A percentile compares a stretch with the other conserved stretches of the same genome.
These are phyloP conservation scores for Zygotorulaspora florentina DNA, from an alignment of 805 yeast species.

Conservation along the genomic window DNA sequence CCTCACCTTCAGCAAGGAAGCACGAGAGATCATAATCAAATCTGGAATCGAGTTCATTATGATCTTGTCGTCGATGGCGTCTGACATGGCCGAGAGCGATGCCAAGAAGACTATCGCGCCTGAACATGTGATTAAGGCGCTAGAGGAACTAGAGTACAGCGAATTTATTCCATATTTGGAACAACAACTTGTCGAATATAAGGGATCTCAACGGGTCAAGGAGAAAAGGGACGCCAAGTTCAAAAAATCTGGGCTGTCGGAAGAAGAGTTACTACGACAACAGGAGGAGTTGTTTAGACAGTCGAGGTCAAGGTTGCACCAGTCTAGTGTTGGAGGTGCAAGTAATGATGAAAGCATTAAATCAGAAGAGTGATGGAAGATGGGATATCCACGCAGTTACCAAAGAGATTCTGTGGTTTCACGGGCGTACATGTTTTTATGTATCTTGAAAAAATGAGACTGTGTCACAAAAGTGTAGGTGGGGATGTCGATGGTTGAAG, in stretches of 20 bases:
- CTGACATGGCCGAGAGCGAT: conserved; percentile 94
- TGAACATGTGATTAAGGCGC: conserved; percentile 89
- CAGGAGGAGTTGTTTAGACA: conserved; percentile 89
- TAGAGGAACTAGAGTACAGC: conserved; percentile 79
- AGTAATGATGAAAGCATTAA: conserved; percentile 8
- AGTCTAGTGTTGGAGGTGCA: conserved; percentile 16
- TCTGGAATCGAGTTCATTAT: conserved; percentile 94
- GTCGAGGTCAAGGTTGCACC: conserved; percentile 61
- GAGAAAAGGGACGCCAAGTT: conserved; percentile 90
- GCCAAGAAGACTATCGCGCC: conserved; percentile 94
- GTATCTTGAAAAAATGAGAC: neutral
- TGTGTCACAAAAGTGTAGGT: neutral
- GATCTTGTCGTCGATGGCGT: conserved; percentile 88
- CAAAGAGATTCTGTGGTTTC: too few species aligned
- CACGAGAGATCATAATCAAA: conserved; percentile 91
- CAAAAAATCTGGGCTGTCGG: conserved; percentile 86
- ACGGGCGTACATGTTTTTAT: too few species aligned
- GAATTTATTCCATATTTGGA: conserved; percentile 81
- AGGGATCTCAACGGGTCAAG: conserved; percentile 80
- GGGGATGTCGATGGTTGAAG: too few species aligned
- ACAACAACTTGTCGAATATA: conserved; percentile 77
- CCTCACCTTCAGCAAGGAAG: conserved; percentile 83
- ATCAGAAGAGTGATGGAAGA: neutral
- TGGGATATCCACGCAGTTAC: too few species aligned
- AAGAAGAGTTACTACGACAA: conserved; percentile 85